Conservation (phyloP, 2,329 filamentous ascomycete species). For the Fusarium sublunatum region DNA sequence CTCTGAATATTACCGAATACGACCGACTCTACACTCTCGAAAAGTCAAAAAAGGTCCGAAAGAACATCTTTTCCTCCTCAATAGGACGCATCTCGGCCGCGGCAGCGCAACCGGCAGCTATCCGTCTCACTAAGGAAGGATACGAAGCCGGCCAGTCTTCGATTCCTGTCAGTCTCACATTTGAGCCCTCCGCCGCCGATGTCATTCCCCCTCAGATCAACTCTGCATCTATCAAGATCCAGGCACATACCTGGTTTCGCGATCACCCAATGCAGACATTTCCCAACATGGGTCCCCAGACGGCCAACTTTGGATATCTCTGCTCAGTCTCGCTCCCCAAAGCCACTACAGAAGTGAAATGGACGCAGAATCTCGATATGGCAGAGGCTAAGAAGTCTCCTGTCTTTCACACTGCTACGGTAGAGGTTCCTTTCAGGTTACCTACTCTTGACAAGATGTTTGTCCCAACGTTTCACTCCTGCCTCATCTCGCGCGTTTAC, state of each 20-base stretch:
- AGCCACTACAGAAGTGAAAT: constrained; percentile 2
- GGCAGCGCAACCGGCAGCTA: constrained; percentile 35
- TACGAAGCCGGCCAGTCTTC: constrained; percentile 25
- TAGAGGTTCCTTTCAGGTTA: constrained; percentile 27
- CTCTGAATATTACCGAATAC: constrained; percentile 32
- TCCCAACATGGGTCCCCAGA: constrained; percentile 30
- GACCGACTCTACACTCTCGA: constrained; percentile 33
- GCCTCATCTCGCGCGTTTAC: constrained; percentile 31
- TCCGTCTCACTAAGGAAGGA: constrained; percentile 32
- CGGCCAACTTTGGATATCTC: constrained; percentile 31
- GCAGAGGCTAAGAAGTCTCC: constrained; percentile 13
- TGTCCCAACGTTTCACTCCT: constrained; percentile 32
- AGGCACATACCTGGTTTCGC: constrained; percentile 41
- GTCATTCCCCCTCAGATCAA: constrained; percentile 30
- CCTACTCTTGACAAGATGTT: constrained; percentile 33
- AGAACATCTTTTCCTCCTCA: constrained; percentile 33
- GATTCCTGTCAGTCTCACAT: constrained; percentile 28
- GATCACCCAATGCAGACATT: constrained; percentile 29
- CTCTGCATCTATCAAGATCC: constrained; percentile 21
- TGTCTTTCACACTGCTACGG: constrained; percentile 33
- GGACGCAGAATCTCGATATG: constrained; percentile 36
- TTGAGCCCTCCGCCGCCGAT: constrained; percentile 28
- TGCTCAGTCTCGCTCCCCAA: constrained; percentile 20
- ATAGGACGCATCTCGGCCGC: constrained; percentile 33
- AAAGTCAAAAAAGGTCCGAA: constrained; percentile 38